phyloP scores from a whole-genome alignment of 495 filamentous ascomycete species.

The Penicillium turbatum region DNA sequence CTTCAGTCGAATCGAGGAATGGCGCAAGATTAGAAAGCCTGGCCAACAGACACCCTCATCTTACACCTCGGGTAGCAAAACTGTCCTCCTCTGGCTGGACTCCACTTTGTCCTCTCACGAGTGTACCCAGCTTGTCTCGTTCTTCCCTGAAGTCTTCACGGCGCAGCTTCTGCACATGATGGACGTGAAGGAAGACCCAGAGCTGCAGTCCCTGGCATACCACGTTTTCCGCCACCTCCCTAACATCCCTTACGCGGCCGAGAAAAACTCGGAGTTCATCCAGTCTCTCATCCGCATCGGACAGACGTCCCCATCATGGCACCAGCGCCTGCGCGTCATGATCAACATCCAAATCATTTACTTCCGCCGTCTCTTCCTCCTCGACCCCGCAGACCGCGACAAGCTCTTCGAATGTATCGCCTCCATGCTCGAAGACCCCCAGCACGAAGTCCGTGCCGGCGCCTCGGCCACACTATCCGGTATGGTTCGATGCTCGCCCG shows the following conservation, averaged over 20 bases:
- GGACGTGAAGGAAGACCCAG: constrained; percentile 98
- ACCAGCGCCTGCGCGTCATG: constrained; percentile 91
- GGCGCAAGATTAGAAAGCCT: constrained; percentile 77
- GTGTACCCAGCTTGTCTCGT: constrained; percentile 83
- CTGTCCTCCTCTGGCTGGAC: constrained; percentile 92
- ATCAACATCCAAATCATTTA: constrained; percentile 99
- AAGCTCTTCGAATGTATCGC: constrained; percentile 84
- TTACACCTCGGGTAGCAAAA: constrained; percentile 95
- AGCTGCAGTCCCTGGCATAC: constrained; percentile 91
- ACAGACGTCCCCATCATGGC: constrained; percentile 82
- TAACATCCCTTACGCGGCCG: constrained; percentile 87
- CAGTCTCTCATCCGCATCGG: constrained; percentile 84
- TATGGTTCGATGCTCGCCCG: constrained; percentile 98
- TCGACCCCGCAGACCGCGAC: constrained; percentile 68
- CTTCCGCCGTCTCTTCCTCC: constrained; percentile 95
- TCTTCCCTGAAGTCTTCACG: constrained; percentile 87
- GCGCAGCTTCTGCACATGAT: constrained; percentile 97
- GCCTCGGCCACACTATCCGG: constrained; percentile 88
- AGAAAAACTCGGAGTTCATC: constrained; percentile 81
- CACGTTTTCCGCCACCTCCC: constrained; percentile 96
- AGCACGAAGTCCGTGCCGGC: constrained; percentile 92
- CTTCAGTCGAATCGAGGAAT: constrained; percentile 77
- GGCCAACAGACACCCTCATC: constrained; percentile 90
- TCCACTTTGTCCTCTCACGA: constrained; percentile 85
- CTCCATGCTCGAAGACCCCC: constrained; percentile 86